Evolutionary conservation across 148 eudicot species (phyloP).

Genomic region (Rhododendron ovatum): DNA sequence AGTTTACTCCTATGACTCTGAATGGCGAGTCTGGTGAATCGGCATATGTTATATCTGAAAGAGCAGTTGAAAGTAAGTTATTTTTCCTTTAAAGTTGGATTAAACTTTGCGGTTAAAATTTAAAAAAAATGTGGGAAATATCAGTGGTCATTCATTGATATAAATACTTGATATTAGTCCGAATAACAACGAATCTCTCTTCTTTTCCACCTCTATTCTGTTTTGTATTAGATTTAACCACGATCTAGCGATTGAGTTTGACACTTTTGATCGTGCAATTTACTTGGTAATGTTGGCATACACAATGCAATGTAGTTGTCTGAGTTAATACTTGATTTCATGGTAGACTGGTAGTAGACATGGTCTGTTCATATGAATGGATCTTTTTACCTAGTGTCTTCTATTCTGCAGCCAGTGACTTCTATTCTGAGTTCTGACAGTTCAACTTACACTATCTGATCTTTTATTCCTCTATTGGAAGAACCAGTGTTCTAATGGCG

Average conservation of each 20-base stretch:
- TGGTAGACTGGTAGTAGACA: neutral
- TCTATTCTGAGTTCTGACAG: neutral
- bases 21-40: conserved; percentile 94
- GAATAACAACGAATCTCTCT: neutral
- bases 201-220: neutral
- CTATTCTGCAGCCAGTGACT: neutral
- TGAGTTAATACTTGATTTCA: neutral
- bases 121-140: neutral
- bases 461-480: neutral
- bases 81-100: neutral
- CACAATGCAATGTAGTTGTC: neutral
- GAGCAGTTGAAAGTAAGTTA: conserved; percentile 76
- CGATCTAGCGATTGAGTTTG: neutral
- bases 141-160: neutral
- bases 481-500: too few species aligned
- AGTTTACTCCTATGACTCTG: conserved; percentile 88
- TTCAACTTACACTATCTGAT: neutral
- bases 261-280: neutral
- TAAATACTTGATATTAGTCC: neutral
- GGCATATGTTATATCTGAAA: conserved; percentile 66
- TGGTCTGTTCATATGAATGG: neutral
- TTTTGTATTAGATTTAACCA: neutral
- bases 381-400: neutral
- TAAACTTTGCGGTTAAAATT: neutral
- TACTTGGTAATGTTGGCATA: neutral